Evolutionary conservation across 768 basidiomycete species (phyloP).

Genomic region (Psilocybe tampanensis): DNA sequence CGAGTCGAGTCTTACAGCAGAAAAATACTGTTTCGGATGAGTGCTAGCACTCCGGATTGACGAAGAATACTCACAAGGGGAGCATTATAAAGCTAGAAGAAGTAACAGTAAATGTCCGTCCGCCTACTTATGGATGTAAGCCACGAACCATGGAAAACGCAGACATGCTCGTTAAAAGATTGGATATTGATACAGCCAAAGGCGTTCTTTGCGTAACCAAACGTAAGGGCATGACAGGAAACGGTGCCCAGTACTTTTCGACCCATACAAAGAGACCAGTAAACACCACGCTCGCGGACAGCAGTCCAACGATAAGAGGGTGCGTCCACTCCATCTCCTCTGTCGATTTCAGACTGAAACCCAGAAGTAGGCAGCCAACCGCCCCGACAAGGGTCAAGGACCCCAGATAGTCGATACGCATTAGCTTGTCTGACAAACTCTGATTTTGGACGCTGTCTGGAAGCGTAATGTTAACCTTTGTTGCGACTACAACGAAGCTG

Average conservation of each 20-base stretch:
- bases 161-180: constrained; percentile 75
- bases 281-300: constrained; percentile 58
- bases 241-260: constrained; percentile 76
- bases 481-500: constrained; percentile 68
- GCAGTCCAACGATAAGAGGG: constrained; percentile 69
- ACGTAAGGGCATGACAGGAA: constrained; percentile 90
- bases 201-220: constrained; percentile 80
- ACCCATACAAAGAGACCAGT: constrained; percentile 69
- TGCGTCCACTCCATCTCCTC: constrained; percentile 80
- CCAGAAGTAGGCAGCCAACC: constrained; percentile 73
- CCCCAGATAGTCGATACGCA: constrained; percentile 84
- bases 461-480: constrained; percentile 78
- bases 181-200: constrained; percentile 76
- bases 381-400: constrained; percentile 76
- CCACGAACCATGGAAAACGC: constrained; percentile 76
- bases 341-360: constrained; percentile 75
- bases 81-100: constrained; percentile 73
- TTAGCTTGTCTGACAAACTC: constrained; percentile 61
- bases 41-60: not conserved
- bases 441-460: constrained; percentile 68
- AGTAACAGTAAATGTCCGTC: constrained; percentile 21
- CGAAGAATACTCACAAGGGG: constrained; percentile 59
- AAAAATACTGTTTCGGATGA: constrained; percentile 64
- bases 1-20: constrained; percentile 71
- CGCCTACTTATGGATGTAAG: constrained; percentile 6